Evolutionary conservation across 371 early-diverging fungal species (phyloP), one percentile per base, ranked within the genome.

Genomic region (Mortierella sp.): DNA sequence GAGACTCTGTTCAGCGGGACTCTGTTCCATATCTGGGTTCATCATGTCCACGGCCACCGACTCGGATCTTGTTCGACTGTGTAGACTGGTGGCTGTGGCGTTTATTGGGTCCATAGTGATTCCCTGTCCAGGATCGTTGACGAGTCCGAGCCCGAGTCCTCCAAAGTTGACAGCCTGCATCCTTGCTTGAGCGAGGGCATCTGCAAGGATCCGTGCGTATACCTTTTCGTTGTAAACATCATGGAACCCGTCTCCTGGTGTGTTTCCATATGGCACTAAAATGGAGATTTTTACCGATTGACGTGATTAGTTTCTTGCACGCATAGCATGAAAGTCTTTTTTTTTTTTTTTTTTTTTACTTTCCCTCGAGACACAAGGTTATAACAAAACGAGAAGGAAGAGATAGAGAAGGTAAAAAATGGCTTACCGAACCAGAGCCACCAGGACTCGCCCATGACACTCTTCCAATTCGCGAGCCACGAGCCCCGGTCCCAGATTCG

Each of bases 151-250:
- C 5, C 47, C 60, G 30, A 67, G 51, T 16, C 60, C 26, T 16
- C 72, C 77, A 61, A 68, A 66, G 53, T 59, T 71, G 65, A 64
- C 65, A 1, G 56, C 57, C 46, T 76, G 76, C 70, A 81, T 64
- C 44, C 75, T 66, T 15, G 73, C 70, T 46, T 88, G 88, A 1
- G 80, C 80, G 11, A 76, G 62, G 15, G 87, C 89, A 26, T 82
- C 83, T 18, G 68, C 68, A 1, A 86, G 68, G 18, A 87, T 71
- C 4, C 80, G 64, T 7, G 67, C 50, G 64, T 84, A 86, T 9
- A 84, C 80, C n/a, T 71, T 64, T 21, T 84, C 82, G 60, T 84
- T 87, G 64, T 83, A 89, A 9, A 85, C 84, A 51, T 83, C 87
- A 7, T 84, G 75, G 50, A 77, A 69, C 1, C 89, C 89, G 66